Base-by-base conservation (phyloP, 2,329 filamentous ascomycete species). In the Alternaria sp. region DNA sequence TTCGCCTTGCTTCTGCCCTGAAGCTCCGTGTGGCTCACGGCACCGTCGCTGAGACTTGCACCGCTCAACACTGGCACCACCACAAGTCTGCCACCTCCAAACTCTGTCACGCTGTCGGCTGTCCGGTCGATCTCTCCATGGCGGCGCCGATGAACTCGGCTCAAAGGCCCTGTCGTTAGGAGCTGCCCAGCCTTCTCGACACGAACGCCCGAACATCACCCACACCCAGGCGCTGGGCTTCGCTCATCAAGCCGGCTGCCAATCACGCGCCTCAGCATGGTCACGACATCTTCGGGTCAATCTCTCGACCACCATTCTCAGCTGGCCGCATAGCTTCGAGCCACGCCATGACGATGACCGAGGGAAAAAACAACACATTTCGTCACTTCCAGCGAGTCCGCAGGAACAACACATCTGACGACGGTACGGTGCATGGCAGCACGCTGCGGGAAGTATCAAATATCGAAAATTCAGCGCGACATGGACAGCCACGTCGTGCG, bases 401-500 rank as follows among this genome's bases (percentile, higher is more conserved):
- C 60, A 58, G 56, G 58, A 56, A 69, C 62, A 64, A 57, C 57
- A 61, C 65, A 64, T 46, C 37, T 45, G 6, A 51, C 54, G 37
- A 51, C 60, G 52, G 52, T 54, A 51, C 51, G 28, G 40, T 61
- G 67, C 65, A 63, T 57, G 53, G 51, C 48, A 60, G 31, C 31
- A 40, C 31, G 39, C 62, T 66, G 58, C 58, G 42, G 33, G 31
- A 59, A 59, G 58, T 70, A 65, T 68, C 61, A 63, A 65, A 34
- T 48, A 26, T 48, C 31, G 29, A 48, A 48, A 60, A 57, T 41
- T 29, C 59, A 44, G 64, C 63, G 61, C 59, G 58, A 65, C 60
- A 54, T 68, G 63, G 67, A 65, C 55, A 70, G 71, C 67, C 72
- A 73, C 71, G 72, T 62, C 46, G 54, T 60, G 49, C 56, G 50